Base-by-base conservation (phyloP, 2,329 filamentous ascomycete genomes). In the Ophidiomyces ophidiicola region DNA sequence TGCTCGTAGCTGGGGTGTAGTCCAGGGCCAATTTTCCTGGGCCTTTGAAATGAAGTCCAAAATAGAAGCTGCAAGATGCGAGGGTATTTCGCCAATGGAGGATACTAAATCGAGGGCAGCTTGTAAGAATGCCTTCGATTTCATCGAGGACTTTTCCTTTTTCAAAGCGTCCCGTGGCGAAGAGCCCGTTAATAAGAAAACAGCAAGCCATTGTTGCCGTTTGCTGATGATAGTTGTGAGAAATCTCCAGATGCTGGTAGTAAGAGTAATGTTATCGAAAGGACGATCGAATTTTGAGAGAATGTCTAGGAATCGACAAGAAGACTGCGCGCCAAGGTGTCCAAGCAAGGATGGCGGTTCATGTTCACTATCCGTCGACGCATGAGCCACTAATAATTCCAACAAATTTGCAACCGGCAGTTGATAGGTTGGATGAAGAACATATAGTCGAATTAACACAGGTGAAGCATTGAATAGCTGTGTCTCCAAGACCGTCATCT, bases 1-100 rank as follows among this genome's bases (percentile, higher is more conserved):
- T 43, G 78, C 78, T 45, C 81, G 76, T 24, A 93, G 66, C 26
- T 81, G 78, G 41, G 83, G 80, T 41, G 92, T 86, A 1, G 85
- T 87, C 84, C 88, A 94, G 1, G 87, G 82, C 88, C 88, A 96
- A 54, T 86, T 83, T 57, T 94, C 90, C 54, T 94, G 87, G 3
- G 88, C 83, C 2, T 82, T 77, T 2, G 83, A 78, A 25, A 94
- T 76, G 56, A 96, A 96, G 50, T 88, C 79, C 11, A 98, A 69
- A 50, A 94, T 77, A 1, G 82, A 76, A 15, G 86, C 65, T 3
- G 79, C 75, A 46, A 85, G 74, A 23, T 67, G 65, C n/a, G 72
- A 69, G 6, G 80, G 69, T 15, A 87, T 58, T 1, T 72, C 66
- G 17, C 72, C 69, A 44, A 94, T 76, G 7, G 69, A 69, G 12